Evolutionary conservation across 768 basidiomycete genomes (phyloP), one percentile per base, ranked within the genome.

Genomic region (Coprinopsis sp.): DNA sequence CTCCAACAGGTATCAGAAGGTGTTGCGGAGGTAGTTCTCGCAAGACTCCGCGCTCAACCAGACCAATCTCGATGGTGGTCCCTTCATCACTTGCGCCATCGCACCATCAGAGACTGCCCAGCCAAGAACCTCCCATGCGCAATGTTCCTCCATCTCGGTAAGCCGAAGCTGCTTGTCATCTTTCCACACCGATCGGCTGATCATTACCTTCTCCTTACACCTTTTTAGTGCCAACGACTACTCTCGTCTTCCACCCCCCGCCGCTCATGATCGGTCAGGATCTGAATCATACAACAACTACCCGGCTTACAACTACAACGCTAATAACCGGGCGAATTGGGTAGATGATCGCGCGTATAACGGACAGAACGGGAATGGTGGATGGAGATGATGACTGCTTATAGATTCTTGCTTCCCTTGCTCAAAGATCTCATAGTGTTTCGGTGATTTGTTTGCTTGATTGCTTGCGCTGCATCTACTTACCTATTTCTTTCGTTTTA

Each of bases 331-430:
- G 11, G 47, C 58, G 43, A 57, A 67, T 38, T 76, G 74, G 74
- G 75, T 77, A 23, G 75, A 78, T 50, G 70, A 68, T 12, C 59
- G 58, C 43, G n/a, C 46, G 31, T 75, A 70, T 48, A 77, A 74
- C 56, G 74, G 66, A 22, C 54, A 57, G 22, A 50, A 7, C n/a
- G n/a, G n/a, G n/a, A n/a, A n/a, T 3, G 21, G 46, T 28, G 25
- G 27, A 18, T 42, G 27, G 24, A 42, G 40, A 30, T 30, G 40
- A 42, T 22, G 22, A 16, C 7, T 39, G 7, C 11, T 19, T 39
- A 39, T 22, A 25, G 23, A 16, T 19, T 28, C 12, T 18, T 19
- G 44, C 19, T 54, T 50, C 46, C 40, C 41, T 39, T 54, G 37
- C 43, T 51, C 36, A 46, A 50, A 54, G 48, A 50, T 45, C 18